These are phyloP conservation scores for Boletus subcaerulescens DNA, from an alignment of 768 basidiomycete species.

Conservation along the genomic window DNA sequence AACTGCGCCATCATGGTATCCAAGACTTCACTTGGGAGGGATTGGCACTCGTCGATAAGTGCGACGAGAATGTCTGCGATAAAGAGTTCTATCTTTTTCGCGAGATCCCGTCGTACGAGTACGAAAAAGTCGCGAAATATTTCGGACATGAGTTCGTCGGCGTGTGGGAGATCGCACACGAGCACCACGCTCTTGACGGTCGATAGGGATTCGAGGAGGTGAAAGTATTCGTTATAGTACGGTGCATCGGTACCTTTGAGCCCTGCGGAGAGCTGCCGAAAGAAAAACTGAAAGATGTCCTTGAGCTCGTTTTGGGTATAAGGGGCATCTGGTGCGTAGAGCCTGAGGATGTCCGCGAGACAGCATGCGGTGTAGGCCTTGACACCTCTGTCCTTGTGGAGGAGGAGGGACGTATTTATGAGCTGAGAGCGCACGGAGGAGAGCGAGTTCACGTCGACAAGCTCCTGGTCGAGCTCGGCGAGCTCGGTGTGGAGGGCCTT, in stretches of 20 bases:
- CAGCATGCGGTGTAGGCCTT: slow-evolving; percentile 95
- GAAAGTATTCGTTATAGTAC: slow-evolving; percentile 91
- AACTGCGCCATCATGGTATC: slow-evolving; percentile 86
- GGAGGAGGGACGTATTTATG: slow-evolving; percentile 71
- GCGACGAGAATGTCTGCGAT: slow-evolving; percentile 90
- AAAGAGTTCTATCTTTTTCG: slow-evolving; percentile 81
- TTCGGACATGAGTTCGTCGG: slow-evolving; percentile 79
- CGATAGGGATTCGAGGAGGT: slow-evolving; percentile 89
- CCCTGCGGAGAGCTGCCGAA: slow-evolving; percentile 73
- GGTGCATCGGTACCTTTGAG: slow-evolving; percentile 75
- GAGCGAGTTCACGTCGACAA: slow-evolving; percentile 73
- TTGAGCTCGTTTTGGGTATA: slow-evolving; percentile 85
- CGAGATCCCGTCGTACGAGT: slow-evolving; percentile 68
- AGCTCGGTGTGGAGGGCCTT: slow-evolving; percentile 76
- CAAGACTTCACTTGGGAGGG: slow-evolving; percentile 75
- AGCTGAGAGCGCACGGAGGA: slow-evolving; percentile 72
- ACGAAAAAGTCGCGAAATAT: slow-evolving; percentile 84
- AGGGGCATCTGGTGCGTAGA: slow-evolving; percentile 97
- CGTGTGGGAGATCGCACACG: slow-evolving; percentile 85
- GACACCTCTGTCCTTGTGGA: slow-evolving; percentile 95
- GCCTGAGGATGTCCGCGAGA: slow-evolving; percentile 86
- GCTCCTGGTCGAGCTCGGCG: slow-evolving; percentile 83
- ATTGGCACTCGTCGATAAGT: slow-evolving; percentile 80
- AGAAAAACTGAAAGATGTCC: slow-evolving; percentile 98
- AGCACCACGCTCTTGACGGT: slow-evolving; percentile 94